A percentile compares a stretch with the other conserved stretches of the same genome.
Conservation (phyloP, 352 stramenopile genomes). For the Phytopythium montanum region DNA sequence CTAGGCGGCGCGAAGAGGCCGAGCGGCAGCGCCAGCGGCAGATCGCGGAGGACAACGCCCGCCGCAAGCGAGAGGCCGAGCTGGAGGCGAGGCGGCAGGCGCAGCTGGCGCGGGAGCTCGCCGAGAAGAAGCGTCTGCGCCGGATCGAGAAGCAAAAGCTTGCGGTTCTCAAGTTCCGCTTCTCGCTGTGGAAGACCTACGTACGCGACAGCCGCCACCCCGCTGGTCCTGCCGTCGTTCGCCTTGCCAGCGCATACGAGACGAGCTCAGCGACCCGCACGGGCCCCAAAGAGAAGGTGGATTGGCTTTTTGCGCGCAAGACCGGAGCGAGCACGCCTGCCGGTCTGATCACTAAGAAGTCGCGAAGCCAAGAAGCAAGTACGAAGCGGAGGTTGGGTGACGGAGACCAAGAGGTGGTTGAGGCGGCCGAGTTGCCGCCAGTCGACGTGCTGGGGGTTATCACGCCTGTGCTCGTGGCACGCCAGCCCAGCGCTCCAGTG, state of each 20-base stretch:
- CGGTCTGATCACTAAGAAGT: slow-evolving; percentile 2
- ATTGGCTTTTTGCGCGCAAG: slow-evolving; percentile 3
- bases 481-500: slow-evolving; percentile 13
- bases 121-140: slow-evolving; percentile 28
- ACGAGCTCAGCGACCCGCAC: neutral
- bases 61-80: slow-evolving; percentile 33
- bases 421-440: neutral
- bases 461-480: slow-evolving; percentile 17
- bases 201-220: slow-evolving; percentile 38
- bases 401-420: neutral
- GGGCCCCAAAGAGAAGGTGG: slow-evolving; percentile 1
- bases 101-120: slow-evolving; percentile 43
- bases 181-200: slow-evolving; percentile 69
- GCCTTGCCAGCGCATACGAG: neutral
- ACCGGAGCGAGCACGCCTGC: neutral
- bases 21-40: slow-evolving; percentile 45
- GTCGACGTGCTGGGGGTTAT: slow-evolving; percentile 38
- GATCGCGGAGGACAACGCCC: slow-evolving; percentile 33
- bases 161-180: slow-evolving; percentile 48
- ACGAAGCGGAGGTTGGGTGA: neutral
- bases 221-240: slow-evolving; percentile 12
- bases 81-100: slow-evolving; percentile 46
- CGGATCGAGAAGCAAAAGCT: slow-evolving; percentile 42
- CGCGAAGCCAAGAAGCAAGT: neutral
- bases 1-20: slow-evolving; percentile 22